These are phyloP conservation scores for Avicennia marina DNA, from an alignment of 257 asterid genomes.

Conservation along the genomic window DNA sequence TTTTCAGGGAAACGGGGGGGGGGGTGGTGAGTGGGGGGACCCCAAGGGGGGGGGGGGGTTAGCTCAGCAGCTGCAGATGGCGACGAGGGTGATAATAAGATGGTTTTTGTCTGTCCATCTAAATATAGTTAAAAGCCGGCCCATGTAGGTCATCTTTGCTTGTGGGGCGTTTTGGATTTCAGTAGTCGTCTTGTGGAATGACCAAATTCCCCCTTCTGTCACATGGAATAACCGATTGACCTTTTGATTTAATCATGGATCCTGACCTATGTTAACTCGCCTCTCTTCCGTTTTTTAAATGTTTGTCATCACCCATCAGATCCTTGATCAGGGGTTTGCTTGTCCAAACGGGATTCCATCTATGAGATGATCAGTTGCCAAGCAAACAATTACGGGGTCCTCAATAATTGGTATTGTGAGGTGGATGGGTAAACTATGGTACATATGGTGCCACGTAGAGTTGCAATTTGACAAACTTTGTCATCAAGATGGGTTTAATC, in stretches of 20 bases:
- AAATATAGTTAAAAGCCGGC: conserved; percentile 93
- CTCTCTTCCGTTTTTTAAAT: too few relatives aligned
- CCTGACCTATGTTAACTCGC: not conserved
- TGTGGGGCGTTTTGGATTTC: conserved; percentile 49
- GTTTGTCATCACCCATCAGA: too few relatives aligned
- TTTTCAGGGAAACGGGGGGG: not conserved
- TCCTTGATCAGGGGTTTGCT: too few relatives aligned
- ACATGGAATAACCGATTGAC: conserved; percentile 32
- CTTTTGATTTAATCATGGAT: conserved; percentile 12
- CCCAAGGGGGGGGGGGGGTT: not conserved
- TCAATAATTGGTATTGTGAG: not conserved
- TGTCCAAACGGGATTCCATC: too few relatives aligned
- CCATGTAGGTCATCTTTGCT: conserved; percentile 84
- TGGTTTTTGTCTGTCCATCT: conserved; percentile 89
- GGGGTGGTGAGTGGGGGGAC: not conserved
- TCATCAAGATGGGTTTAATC: conserved; percentile 12
- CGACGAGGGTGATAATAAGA: conserved; percentile 73
- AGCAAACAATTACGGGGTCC: too few relatives aligned
- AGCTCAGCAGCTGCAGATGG: conserved; percentile 40
- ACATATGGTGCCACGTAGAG: conserved; percentile 53
- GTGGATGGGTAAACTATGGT: conserved; percentile 21
- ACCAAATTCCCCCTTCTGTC: conserved; percentile 48
- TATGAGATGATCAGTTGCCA: too few relatives aligned
- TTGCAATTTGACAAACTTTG: conserved; percentile 31
- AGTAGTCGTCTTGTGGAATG: conserved; percentile 20